Evolutionary conservation across 2,329 filamentous ascomycete species (phyloP), one percentile per base, ranked within the genome.

Genomic region (Sarocladium oryzae): DNA sequence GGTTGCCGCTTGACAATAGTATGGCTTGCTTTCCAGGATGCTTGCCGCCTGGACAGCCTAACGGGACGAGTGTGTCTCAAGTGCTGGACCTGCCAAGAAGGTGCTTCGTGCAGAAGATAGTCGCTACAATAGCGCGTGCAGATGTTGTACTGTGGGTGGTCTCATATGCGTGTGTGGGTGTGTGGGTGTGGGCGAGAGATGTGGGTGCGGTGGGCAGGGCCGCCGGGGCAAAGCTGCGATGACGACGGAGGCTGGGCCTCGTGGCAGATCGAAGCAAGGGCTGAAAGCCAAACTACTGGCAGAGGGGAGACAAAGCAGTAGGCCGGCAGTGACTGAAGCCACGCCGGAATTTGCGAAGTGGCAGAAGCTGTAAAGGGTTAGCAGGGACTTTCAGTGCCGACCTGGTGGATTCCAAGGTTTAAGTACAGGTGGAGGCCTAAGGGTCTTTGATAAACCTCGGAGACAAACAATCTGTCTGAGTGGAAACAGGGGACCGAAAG

Each of bases 81-180:
- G 16, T 30, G 21, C 11, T 30, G 26, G 43, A 21, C 43, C 43
- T 48, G 43, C 43, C 43, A 48, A 48, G 43, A 21, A 33, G n/a
- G 15, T 33, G 26, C 43, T 48, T 48, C 16, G 21, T 48, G 26
- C 43, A 48, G 43, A 33, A 32, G 16, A 33, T 48, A 48, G 43
- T 23, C 26, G 13, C 26, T 48, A 16, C 43, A 33, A 48, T 48
- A 48, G 43, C 43, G 43, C 18, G 26, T 48, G 43, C 43, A 33
- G 43, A 20, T 48, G 43, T 23, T 13, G 28, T 26, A 10, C 6
- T 48, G 21, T 3, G 26, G 2, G 26, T 30, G 26, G 24, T 11
- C 43, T 21, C 28, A 5, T 30, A 26, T 32, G 43, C 13, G 5
- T 33, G 28, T 20, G 13, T 20, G 15, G 7, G 43, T 33, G 43